Evolutionary conservation across 2,329 filamentous ascomycete genomes (phyloP).

Genomic region (Stachybotrys echinatus): DNA sequence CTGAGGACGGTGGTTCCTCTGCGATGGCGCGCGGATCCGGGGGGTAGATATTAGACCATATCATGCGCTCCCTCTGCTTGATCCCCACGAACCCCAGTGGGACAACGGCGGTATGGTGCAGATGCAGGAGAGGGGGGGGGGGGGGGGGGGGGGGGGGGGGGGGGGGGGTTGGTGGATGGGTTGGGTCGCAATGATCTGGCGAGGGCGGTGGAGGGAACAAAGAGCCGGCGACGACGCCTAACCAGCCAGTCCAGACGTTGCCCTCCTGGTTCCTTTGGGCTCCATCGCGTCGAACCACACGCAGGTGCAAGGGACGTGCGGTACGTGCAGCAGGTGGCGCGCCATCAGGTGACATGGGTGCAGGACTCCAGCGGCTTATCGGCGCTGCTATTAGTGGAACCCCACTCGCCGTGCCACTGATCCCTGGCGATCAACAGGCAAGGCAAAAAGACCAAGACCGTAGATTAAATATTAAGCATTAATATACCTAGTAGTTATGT

Average conservation of each 20-base stretch:
- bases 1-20: slow-evolving; percentile 5
- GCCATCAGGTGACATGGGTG: slow-evolving; percentile 18
- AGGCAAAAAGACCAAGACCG: too few species aligned
- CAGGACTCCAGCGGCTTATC: not conserved
- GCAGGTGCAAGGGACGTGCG: not conserved
- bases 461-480: too few species aligned
- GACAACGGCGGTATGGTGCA: not conserved
- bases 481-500: too few species aligned
- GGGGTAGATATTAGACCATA: not conserved
- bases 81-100: not conserved
- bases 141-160: not conserved
- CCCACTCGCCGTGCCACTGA: too few species aligned
- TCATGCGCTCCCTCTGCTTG: not conserved
- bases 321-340: slow-evolving; percentile 10
- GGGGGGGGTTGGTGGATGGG: not conserved
- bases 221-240: not conserved
- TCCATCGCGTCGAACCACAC: not conserved
- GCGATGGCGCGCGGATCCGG: not conserved
- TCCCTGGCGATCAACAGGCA: not conserved
- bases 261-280: not conserved
- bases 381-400: too few species aligned
- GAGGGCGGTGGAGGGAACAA: not conserved
- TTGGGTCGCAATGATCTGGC: not conserved
- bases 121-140: not conserved
- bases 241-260: not conserved